These are phyloP conservation scores for Metschnikowia dekortorum DNA, from an alignment of 805 yeast genomes.

Conservation along the genomic window DNA sequence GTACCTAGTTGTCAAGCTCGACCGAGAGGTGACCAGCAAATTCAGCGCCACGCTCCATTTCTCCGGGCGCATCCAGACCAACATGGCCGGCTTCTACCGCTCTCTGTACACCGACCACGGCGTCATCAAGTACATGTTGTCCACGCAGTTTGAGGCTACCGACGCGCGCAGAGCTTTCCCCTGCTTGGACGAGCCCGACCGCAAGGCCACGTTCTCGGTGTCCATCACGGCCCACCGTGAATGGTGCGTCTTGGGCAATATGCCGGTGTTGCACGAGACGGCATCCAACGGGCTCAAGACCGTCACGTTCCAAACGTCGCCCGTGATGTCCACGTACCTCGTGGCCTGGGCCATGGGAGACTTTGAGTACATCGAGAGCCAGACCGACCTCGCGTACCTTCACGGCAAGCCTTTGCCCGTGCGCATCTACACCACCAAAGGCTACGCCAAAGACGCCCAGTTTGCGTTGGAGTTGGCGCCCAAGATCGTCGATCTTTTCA, in stretches of 20 bases:
- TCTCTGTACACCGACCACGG: constrained; percentile 42
- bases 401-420: constrained; percentile 43
- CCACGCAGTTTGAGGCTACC: constrained; percentile 57
- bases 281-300: constrained; percentile 14
- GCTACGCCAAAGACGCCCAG: constrained; percentile 43
- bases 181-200: constrained; percentile 52
- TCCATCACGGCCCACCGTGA: constrained; percentile 28
- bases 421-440: constrained; percentile 50
- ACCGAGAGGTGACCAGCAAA: constrained; percentile 23
- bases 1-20: constrained; percentile 57
- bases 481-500: constrained; percentile 47
- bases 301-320: constrained; percentile 43
- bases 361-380: constrained; percentile 48
- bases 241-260: constrained; percentile 44
- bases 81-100: constrained; percentile 55
- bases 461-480: constrained; percentile 47
- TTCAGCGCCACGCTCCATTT: constrained; percentile 31
- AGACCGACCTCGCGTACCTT: constrained; percentile 35
- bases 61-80: constrained; percentile 44
- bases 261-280: constrained; percentile 28
- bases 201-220: constrained; percentile 54
- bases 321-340: constrained; percentile 52
- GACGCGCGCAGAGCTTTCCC: constrained; percentile 59
- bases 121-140: constrained; percentile 35
- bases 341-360: constrained; percentile 59